Conservation (phyloP, 768 basidiomycete genomes). For the Boletus reticulatus region DNA sequence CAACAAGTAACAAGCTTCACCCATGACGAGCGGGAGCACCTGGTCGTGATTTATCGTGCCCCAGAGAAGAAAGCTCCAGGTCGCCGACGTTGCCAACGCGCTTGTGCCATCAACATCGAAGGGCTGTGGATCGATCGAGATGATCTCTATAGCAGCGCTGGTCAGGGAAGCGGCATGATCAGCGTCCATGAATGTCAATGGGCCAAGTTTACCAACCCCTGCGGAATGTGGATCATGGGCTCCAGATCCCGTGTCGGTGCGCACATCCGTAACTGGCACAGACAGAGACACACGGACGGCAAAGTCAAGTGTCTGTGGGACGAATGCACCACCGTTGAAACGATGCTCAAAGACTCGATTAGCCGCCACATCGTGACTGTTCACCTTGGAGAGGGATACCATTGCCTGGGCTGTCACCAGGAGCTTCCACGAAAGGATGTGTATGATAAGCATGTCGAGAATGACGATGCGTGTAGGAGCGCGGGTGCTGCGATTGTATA, state of each 20-base stretch:
- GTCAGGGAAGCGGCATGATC: neutral
- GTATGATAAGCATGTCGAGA: neutral
- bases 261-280: constrained; percentile 10
- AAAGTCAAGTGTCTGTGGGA: constrained; percentile 5
- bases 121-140: constrained; percentile 7
- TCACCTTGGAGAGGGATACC: constrained; percentile 1
- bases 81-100: neutral
- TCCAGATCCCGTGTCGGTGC: neutral
- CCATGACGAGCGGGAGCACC: neutral
- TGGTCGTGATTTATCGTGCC: neutral
- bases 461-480: neutral
- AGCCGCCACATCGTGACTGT: constrained; percentile 4
- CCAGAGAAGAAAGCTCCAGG: neutral
- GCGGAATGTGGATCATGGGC: constrained; percentile 9
- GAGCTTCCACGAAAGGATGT: constrained; percentile 3
- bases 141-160: neutral
- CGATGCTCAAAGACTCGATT: constrained; percentile 2
- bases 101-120: neutral
- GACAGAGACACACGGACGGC: no score
- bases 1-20: no score
- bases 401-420: constrained; percentile 1
- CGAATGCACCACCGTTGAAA: neutral
- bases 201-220: neutral
- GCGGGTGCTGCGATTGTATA: neutral
- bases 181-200: constrained; percentile 7